Evolutionary conservation across 2,329 filamentous ascomycete species (phyloP), one percentile per base, ranked within the genome.

Genomic region (Talaromyces sp.): DNA sequence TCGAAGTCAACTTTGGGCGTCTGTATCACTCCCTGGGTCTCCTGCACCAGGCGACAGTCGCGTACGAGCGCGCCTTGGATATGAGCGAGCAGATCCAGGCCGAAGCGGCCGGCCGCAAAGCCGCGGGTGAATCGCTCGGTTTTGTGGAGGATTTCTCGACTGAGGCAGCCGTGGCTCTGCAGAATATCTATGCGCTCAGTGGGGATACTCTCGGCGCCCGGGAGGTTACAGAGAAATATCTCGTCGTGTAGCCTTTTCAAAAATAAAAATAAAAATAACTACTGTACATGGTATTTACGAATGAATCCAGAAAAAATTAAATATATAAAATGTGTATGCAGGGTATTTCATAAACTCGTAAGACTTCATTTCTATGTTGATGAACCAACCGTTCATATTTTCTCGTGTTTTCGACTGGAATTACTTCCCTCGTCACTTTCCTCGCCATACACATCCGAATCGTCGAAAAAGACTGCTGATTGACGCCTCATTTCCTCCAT

Each of bases 1-100:
- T 90, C 8, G 88, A 91, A 70, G 96, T 89, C 77, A 96, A 96
- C 69, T 81, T 92, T 55, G 92, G 84, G 1, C 81, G 91, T 25
- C 84, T 87, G 28, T 95, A 90, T 79, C 90, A 95, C 72, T 81
- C 88, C 62, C 79, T 96, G 11, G 90, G 91, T 0, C 77, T 96
- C 62, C 81, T 84, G 22, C 86, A 91, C 70, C 77, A 96, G 30
- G 92, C 92, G 0, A 78, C 90, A 4, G 82, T 86, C 25, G 89
- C 85, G 59, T 98, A 97, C 72, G 79, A 86, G 65, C 79, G 76
- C 39, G 84, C 84, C 39, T 73, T 89, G 51, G 71, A 75, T 32
- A 66, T 87, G 39, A 79, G 80, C 42, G 75, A 77, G 54, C 69
- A 77, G 53, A 80, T 84, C n/a, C 56, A n/a, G 60, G 62, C 27